Base-by-base conservation (phyloP, 495 filamentous ascomycete species). In the Penicillium paxilli region DNA sequence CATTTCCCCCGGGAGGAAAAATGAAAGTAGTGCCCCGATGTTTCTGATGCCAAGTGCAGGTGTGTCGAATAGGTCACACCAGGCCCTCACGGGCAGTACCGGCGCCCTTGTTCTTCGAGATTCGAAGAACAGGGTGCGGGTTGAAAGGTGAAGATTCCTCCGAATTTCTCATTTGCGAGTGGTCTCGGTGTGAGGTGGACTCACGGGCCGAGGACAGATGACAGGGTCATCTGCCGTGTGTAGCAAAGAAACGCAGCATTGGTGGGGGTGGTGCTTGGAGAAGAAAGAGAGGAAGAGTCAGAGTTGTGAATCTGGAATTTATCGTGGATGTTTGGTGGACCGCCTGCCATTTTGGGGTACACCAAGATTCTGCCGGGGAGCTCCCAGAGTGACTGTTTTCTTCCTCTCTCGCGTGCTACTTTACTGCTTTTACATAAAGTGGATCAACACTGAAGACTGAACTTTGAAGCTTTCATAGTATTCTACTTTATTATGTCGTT, bases 231-330 rank as follows among this genome's bases (percentile, higher is more conserved):
- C 73, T 68, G 71, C 65, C 82, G 88, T 96, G 79, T 91, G 93
- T 92, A 83, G 91, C 92, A 96, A 94, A 95, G 92, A 98, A 96
- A 94, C 90, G 91, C 91, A 90, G 92, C 91, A 83, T 91, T 96
- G 91, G 85, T 82, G 85, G 87, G 90, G 93, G 87, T 83, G 90
- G 87, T 86, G 84, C 87, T 90, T 91, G 80, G 70, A 56, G 76
- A 75, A 70, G 55, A 69, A 71, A 74, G 58, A 73, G 67, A 67
- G 66, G 74, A 70, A 68, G 66, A 60, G 59, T 57, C 66, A 45
- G 47, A 52, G 51, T 52, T 46, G 16, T 9, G 5, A 32, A 5
- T 32, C 11, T 9, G 17, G 45, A 28, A 30, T 9, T 38, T 35
- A 4, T 41, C 40, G 40, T 53, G 41, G 47, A n/a, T 47, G 40